A percentile compares a stretch with the other conserved stretches of the same genome.
Conservation (phyloP, 257 asterid genomes). For the Salvia hispanica region DNA sequence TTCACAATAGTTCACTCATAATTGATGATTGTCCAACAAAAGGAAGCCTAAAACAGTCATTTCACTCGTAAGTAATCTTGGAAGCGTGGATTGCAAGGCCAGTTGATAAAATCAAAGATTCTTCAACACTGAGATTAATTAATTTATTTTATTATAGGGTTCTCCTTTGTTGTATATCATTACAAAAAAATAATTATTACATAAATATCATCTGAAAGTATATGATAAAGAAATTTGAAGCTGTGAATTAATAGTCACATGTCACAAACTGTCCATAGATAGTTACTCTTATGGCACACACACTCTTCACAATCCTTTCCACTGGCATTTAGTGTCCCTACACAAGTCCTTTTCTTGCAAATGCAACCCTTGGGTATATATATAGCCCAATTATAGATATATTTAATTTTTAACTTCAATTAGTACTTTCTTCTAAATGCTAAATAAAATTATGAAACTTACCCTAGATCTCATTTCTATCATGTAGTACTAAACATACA, state of each 20-base stretch:
- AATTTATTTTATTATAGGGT: too few relatives aligned
- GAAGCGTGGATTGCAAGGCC: constrained; percentile 35
- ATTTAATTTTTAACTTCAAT: not conserved
- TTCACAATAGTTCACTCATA: constrained; percentile 17
- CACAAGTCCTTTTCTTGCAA: constrained; percentile 29
- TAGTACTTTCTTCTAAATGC: not conserved
- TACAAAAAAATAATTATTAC: not conserved
- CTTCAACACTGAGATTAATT: not conserved
- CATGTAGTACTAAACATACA: not conserved
- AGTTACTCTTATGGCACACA: constrained; percentile 43
- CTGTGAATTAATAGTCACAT: constrained; percentile 10
- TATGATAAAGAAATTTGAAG: not conserved
- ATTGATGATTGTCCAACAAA: constrained; percentile 27
- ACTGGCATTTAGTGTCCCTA: constrained; percentile 45
- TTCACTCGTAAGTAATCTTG: not conserved
- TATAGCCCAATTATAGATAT: constrained; percentile 6
- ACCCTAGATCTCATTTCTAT: not conserved
- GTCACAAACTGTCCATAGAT: constrained; percentile 29
- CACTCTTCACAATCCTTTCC: constrained; percentile 27
- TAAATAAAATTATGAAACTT: not conserved
- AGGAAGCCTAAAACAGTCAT: constrained; percentile 4
- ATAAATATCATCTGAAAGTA: not conserved
- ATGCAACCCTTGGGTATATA: constrained; percentile 25
- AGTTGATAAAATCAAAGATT: not conserved
- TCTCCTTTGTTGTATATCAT: not conserved